These are phyloP conservation scores for Sclerotinia sclerotiorum DNA, from an alignment of 2,329 filamentous ascomycete species.

Conservation along the genomic window DNA sequence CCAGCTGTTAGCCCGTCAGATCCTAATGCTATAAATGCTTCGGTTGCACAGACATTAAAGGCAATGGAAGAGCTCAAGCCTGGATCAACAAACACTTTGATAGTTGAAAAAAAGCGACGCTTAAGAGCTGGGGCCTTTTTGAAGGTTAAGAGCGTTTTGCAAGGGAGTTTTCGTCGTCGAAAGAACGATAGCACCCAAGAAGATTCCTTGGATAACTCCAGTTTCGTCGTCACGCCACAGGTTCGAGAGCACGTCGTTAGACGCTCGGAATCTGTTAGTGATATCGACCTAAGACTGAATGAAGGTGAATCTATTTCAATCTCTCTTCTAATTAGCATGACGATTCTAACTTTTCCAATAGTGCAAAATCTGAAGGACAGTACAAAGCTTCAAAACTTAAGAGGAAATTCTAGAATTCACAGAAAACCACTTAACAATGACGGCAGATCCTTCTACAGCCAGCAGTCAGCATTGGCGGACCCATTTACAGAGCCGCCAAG, in stretches of 20 bases:
- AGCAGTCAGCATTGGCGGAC: conserved; percentile 5
- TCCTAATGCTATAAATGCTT: conserved; percentile 17
- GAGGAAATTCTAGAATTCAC: neutral
- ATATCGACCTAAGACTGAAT: conserved; percentile 31
- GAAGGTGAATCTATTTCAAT: conserved; percentile 27
- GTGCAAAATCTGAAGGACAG: neutral
- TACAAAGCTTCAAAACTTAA: neutral
- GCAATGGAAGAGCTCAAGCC: conserved; percentile 15
- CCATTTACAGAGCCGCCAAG: conserved; percentile 11
- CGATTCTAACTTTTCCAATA: neutral
- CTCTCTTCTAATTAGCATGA: neutral
- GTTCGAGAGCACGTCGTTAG: conserved; percentile 22
- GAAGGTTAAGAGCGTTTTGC: conserved; percentile 30
- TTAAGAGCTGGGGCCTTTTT: conserved; percentile 30
- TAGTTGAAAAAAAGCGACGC: conserved; percentile 29
- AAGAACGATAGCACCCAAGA: conserved; percentile 27
- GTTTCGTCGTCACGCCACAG: conserved; percentile 21
- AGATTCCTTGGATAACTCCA: conserved; percentile 24
- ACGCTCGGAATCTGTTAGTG: conserved; percentile 10
- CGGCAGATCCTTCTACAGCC: conserved; percentile 4
- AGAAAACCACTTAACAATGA: conserved; percentile 15
- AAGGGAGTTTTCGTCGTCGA: conserved; percentile 27
- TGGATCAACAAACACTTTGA: conserved; percentile 17
- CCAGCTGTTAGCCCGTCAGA: neutral
- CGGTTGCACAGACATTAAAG: conserved; percentile 2